These are phyloP conservation scores for Triticum turgidum DNA, from an alignment of 176 grass and related monocot species.

Conservation along the genomic window DNA sequence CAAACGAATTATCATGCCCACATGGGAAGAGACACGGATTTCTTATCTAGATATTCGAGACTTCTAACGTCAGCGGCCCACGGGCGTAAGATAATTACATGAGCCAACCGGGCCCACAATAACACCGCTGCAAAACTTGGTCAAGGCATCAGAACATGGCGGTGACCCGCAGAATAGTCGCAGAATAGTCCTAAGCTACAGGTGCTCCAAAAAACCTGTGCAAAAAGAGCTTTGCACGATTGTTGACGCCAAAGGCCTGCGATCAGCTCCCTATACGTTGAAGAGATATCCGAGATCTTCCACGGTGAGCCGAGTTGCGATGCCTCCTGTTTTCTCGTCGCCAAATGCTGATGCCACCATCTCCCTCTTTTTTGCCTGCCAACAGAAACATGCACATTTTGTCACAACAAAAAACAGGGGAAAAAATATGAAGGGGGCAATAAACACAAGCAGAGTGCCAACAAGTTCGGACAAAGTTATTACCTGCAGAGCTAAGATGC, in stretches of 20 bases:
- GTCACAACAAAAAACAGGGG: neutral
- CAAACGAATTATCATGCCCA: too few species aligned
- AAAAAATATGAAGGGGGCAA: neutral
- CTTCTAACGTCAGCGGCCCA: neutral
- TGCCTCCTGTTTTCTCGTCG: slow-evolving; percentile 52
- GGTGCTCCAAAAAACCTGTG: neutral
- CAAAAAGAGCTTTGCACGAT: slow-evolving; percentile 1
- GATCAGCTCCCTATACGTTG: slow-evolving; percentile 41
- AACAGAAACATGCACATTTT: slow-evolving; percentile 7
- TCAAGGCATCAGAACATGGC: neutral
- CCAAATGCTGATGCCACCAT: slow-evolving; percentile 85
- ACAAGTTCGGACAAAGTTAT: neutral
- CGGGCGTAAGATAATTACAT: neutral
- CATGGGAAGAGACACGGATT: neutral
- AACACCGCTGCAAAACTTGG: neutral
- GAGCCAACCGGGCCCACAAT: neutral
- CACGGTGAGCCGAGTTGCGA: slow-evolving; percentile 59
- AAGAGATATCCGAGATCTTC: slow-evolving; percentile 89
- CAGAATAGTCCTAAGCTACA: neutral
- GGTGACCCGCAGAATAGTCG: neutral
- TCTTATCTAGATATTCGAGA: neutral
- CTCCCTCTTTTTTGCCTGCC: slow-evolving; percentile 78
- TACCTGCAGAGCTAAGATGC: slow-evolving; percentile 82
- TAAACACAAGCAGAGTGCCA: neutral
- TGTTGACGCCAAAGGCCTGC: neutral